Base-by-base conservation (phyloP, 2,329 filamentous ascomycete genomes). In the Albifimbria verrucaria region DNA sequence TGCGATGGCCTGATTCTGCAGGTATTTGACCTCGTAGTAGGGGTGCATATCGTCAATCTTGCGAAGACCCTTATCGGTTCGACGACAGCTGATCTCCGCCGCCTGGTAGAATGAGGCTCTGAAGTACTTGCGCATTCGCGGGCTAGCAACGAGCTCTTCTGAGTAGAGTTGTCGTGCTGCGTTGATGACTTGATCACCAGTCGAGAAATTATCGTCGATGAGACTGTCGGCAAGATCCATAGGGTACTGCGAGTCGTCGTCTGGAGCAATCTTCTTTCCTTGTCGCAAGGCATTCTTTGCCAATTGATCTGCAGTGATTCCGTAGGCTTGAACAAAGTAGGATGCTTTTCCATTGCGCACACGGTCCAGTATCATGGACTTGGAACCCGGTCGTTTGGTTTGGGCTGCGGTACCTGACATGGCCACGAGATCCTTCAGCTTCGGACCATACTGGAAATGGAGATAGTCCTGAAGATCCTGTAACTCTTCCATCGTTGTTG, bases 11-110 rank as follows among this genome's bases (percentile, higher is more conserved):
- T 97, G 92, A 62, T 94, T 92, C 58, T 91, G 86, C 20, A 99
- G 79, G 63, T 99, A 99, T 71, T 99, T 96, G 76, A 99, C 90
- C 70, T 97, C 94, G 68, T 97, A 97, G 71, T 95, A 97, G 0
- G 92, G 91, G 65, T 97, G 92, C 22, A 94, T 86, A 56, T 97
- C 93, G 62, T 96, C 92, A 61, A 99, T 97, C 65, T 90, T 90
- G 53, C 90, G 89, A 50, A 97, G 76, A 24, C 94, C 94, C 72
- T 97, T 99, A 55, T 97, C 92, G 1, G 94, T 99, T 52, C 94
- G 86, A 56, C 84, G 85, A 68, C 92, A 96, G 73, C 93, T 92
- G 55, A 99, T 86, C 52, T 89, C 82, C 22, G 92, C 91, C 60
- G 87, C 87, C 65, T 86, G 83, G 65, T 97, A 97, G 70, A 90